phyloP scores from a whole-genome alignment of 1,284 basidiomycete species.

The Peniophora sp. region DNA sequence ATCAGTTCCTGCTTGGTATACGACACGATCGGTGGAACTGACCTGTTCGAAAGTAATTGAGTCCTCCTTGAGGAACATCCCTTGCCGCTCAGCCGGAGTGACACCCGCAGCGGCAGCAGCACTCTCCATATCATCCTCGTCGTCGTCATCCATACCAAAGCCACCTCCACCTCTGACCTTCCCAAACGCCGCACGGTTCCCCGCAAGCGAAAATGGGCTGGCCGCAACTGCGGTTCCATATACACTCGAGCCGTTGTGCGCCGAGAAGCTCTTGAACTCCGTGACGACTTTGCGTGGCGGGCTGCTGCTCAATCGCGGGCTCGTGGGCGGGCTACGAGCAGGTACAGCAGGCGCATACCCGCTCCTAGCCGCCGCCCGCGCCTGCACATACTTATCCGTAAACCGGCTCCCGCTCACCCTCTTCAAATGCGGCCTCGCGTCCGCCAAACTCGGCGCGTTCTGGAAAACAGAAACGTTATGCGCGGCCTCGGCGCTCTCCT shows the following conservation, averaged over 20 bases:
- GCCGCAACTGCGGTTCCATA: constrained; percentile 74
- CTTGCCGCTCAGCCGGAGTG: constrained; percentile 49
- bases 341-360: constrained; percentile 41
- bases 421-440: constrained; percentile 76
- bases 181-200: constrained; percentile 74
- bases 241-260: constrained; percentile 62
- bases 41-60: constrained; percentile 87
- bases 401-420: constrained; percentile 88
- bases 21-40: background rate
- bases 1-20: background rate
- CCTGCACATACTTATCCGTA: constrained; percentile 87
- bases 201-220: constrained; percentile 72
- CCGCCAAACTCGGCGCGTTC: constrained; percentile 62
- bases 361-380: constrained; percentile 45
- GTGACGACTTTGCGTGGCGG: constrained; percentile 81
- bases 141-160: constrained; percentile 49
- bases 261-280: constrained; percentile 88
- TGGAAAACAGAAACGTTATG: constrained; percentile 90
- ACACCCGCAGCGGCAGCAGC: no score
- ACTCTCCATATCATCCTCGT: constrained; percentile 54
- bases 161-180: constrained; percentile 46
- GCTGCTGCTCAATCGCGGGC: constrained; percentile 25
- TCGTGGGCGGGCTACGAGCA: constrained; percentile 31
- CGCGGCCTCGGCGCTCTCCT: constrained; percentile 77
- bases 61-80: constrained; percentile 67